Percentiles rank a stretch among this genome's conserved stretches.
Evolutionary conservation across 2,329 filamentous ascomycete genomes (phyloP).

Genomic region (Coniochaeta sp.): DNA sequence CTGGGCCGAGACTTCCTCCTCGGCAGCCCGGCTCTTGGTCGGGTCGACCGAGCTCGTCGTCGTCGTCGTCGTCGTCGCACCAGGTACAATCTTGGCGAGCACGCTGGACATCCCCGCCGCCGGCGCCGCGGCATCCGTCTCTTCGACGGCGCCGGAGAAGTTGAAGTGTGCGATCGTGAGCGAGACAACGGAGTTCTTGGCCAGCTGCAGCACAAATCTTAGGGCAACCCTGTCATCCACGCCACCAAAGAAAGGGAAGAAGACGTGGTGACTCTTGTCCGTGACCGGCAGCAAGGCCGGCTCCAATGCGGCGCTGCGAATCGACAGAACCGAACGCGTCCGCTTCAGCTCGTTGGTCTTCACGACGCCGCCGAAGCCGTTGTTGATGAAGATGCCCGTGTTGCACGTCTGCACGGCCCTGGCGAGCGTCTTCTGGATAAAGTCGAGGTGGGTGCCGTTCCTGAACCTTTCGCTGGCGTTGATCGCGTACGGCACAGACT

Average conservation of each 20-base stretch:
- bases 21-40: neutral
- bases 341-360: conserved; percentile 31
- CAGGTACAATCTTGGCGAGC: conserved; percentile 8
- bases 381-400: conserved; percentile 74
- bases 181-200: conserved; percentile 69
- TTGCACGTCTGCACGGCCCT: conserved; percentile 48
- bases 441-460: conserved; percentile 59
- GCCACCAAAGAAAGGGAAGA: conserved; percentile 81
- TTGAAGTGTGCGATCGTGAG: conserved; percentile 64
- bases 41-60: neutral
- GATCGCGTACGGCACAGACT: conserved; percentile 29
- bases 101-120: neutral
- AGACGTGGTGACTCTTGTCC: conserved; percentile 73
- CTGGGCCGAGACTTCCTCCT: conserved; percentile 21
- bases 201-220: conserved; percentile 75
- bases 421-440: conserved; percentile 62
- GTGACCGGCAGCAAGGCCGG: conserved; percentile 48
- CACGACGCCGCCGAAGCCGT: conserved; percentile 35
- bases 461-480: conserved; percentile 51
- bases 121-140: conserved; percentile 6
- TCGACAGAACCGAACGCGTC: conserved; percentile 47
- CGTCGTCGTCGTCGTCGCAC: neutral
- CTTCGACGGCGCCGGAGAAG: conserved; percentile 17
- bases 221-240: conserved; percentile 75
- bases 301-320: conserved; percentile 48